A percentile compares a stretch with the other conserved stretches of the same genome.
These are phyloP conservation scores for Balakata baccata DNA, from an alignment of 345 rosid genomes.

Conservation along the genomic window DNA sequence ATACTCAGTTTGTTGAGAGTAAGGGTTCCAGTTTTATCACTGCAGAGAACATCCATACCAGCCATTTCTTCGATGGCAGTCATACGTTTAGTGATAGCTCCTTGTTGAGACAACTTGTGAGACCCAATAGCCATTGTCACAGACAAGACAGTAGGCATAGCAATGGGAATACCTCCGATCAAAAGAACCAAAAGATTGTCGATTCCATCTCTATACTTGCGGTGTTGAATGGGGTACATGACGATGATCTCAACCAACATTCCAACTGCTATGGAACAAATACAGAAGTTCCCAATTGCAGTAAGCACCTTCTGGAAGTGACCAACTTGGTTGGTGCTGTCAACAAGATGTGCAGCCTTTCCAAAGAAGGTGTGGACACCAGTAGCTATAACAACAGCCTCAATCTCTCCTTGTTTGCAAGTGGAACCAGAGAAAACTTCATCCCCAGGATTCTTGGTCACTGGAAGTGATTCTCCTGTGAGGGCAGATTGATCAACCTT, in stretches of 20 bases:
- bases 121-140: constrained; percentile 37
- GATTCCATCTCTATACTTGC: constrained; percentile 30
- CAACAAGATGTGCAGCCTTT: constrained; percentile 45
- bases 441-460: constrained; percentile 30
- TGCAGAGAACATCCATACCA: constrained; percentile 36
- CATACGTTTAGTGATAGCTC: constrained; percentile 33
- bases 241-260: constrained; percentile 26
- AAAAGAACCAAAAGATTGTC: constrained; percentile 33
- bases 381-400: constrained; percentile 42
- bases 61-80: constrained; percentile 35
- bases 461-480: constrained; percentile 38
- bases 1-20: constrained; percentile 30
- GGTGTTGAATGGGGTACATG: constrained; percentile 33
- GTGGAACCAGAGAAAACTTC: constrained; percentile 44
- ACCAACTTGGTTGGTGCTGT: constrained; percentile 43
- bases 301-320: constrained; percentile 37
- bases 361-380: constrained; percentile 46
- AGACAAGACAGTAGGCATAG: constrained; percentile 34
- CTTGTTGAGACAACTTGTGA: constrained; percentile 28
- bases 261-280: constrained; percentile 30
- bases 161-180: constrained; percentile 33
- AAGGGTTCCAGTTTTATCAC: constrained; percentile 32
- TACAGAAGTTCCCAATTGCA: constrained; percentile 36
- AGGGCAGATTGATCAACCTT: constrained; percentile 27
- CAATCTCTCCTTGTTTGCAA: constrained; percentile 43